phyloP scores from a whole-genome alignment of 73 alveolate genomes.

The Paramecium primaurelia region DNA sequence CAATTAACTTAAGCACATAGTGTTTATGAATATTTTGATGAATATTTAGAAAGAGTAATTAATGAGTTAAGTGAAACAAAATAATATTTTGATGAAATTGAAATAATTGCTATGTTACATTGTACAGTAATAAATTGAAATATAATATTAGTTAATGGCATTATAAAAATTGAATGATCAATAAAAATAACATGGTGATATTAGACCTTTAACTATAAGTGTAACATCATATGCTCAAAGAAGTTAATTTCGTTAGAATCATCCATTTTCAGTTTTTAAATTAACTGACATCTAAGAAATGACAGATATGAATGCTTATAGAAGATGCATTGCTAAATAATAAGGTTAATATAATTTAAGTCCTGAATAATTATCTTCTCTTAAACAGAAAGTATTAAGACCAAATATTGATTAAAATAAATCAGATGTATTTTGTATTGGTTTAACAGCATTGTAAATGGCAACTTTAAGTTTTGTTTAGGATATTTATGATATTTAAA shows the following conservation, averaged over 20 bases:
- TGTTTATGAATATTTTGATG: neutral
- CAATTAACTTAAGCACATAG: slow-evolving; percentile 21
- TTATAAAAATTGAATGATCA: neutral
- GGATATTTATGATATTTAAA: neutral
- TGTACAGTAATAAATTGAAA: neutral
- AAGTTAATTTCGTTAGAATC: neutral
- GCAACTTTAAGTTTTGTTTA: neutral
- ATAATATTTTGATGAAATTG: slow-evolving; percentile 12
- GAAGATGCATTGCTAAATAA: neutral
- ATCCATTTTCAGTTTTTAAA: neutral
- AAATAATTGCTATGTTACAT: slow-evolving; percentile 17
- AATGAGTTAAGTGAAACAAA: neutral
- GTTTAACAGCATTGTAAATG: neutral
- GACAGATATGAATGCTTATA: neutral
- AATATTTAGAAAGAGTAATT: neutral
- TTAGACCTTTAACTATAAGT: slow-evolving; percentile 3
- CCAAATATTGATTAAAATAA: neutral
- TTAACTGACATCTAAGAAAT: neutral
- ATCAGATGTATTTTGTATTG: slow-evolving; percentile 9
- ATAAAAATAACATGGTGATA: slow-evolving; percentile 3
- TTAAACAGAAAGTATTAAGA: neutral
- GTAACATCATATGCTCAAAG: neutral
- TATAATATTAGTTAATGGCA: neutral
- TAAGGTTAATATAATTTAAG: neutral
- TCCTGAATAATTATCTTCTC: slow-evolving; percentile 7